Conservation (phyloP, 345 rosid genomes). For the Pugionium dolabratum region DNA sequence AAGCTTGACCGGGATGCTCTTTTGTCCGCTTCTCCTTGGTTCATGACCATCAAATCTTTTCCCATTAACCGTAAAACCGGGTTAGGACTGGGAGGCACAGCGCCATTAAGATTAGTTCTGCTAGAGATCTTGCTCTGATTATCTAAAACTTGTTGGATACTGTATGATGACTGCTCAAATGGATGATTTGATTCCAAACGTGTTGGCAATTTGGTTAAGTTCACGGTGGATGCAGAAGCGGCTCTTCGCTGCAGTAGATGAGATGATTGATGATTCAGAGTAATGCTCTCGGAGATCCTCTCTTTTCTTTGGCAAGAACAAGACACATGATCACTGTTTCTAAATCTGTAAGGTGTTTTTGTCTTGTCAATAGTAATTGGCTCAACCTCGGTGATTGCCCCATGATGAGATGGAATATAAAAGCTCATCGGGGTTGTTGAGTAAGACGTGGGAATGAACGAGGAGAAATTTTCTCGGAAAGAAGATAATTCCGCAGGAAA, state of each 20-base stretch:
- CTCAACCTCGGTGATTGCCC: slow-evolving; percentile 38
- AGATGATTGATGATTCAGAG: slow-evolving; percentile 52
- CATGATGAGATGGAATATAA: slow-evolving; percentile 43
- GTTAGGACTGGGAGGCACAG: slow-evolving; percentile 73
- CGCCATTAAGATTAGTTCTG: slow-evolving; percentile 36
- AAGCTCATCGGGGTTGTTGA: slow-evolving; percentile 43
- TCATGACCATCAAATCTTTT: slow-evolving; percentile 90
- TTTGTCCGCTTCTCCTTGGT: slow-evolving; percentile 62
- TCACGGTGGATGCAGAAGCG: slow-evolving; percentile 47
- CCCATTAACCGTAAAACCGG: slow-evolving; percentile 95
- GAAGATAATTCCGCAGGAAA: slow-evolving; percentile 48
- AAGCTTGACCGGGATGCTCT: slow-evolving; percentile 41
- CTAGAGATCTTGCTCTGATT: slow-evolving; percentile 25
- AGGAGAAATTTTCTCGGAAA: slow-evolving; percentile 43
- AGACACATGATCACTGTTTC: slow-evolving; percentile 55
- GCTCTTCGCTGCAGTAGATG: slow-evolving; percentile 59
- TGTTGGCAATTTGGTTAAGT: slow-evolving; percentile 31
- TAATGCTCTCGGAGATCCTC: slow-evolving; percentile 49
- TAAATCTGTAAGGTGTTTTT: slow-evolving; percentile 47
- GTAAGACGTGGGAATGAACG: slow-evolving; percentile 40
- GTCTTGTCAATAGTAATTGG: slow-evolving; percentile 44
- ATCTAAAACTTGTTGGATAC: slow-evolving; percentile 34
- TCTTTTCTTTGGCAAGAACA: slow-evolving; percentile 96
- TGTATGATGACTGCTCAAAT: slow-evolving; percentile 39
- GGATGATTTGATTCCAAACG: slow-evolving; percentile 39